A percentile compares a stretch with the other conserved stretches of the same genome.
Conservation (phyloP, 345 rosid genomes). For the Gossypium rotundifolium region DNA sequence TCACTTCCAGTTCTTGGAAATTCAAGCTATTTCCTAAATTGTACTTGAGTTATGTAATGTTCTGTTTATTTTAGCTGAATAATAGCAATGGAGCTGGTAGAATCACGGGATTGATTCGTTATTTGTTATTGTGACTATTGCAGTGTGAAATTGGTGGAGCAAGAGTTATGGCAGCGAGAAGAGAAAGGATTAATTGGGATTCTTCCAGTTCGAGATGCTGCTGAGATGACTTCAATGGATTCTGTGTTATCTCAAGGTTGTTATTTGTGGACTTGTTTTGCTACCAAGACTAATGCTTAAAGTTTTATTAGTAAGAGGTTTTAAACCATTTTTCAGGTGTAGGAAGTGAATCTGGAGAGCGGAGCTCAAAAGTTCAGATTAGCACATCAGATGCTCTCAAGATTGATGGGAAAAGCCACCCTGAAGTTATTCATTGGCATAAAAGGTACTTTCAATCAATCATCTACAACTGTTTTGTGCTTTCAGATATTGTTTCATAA, state of each 20-base stretch:
- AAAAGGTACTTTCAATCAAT: conserved; percentile 42
- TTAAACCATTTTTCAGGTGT: conserved; percentile 30
- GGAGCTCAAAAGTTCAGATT: conserved; percentile 48
- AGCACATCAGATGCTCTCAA: conserved; percentile 64
- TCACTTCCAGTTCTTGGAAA: neutral
- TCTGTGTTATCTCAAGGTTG: conserved; percentile 52
- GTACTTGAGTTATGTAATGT: neutral
- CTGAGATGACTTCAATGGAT: conserved; percentile 47
- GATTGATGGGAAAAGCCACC: conserved; percentile 72
- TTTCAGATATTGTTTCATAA: neutral
- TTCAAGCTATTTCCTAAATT: neutral
- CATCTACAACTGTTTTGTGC: neutral
- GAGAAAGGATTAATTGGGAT: conserved; percentile 94
- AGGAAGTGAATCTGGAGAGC: conserved; percentile 65
- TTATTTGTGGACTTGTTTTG: neutral
- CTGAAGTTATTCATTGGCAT: conserved; percentile 86
- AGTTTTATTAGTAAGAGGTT: neutral
- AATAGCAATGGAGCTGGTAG: neutral
- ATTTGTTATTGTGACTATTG: conserved; percentile 9
- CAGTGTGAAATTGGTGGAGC: conserved; percentile 96
- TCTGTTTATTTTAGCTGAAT: neutral
- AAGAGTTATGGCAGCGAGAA: conserved; percentile 97
- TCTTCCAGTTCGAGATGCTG: conserved; percentile 86
- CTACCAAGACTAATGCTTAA: neutral
- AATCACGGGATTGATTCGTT: conserved; percentile 5